Evolutionary conservation across 1,284 basidiomycete species (phyloP).

Genomic region (Macrocystidia cucumis): DNA sequence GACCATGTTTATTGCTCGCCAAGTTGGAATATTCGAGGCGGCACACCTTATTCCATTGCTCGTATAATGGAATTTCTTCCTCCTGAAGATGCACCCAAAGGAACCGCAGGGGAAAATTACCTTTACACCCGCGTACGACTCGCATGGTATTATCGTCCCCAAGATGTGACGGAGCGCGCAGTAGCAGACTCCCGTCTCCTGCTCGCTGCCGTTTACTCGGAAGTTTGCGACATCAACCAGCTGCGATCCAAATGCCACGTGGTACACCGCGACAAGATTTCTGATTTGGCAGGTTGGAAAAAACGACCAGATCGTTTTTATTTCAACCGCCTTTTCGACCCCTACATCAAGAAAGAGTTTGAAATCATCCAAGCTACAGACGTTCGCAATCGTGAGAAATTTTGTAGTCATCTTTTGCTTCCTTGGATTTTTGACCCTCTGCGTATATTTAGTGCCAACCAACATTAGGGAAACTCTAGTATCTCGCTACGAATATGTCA

Average conservation of each 20-base stretch:
- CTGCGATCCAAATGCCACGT: conserved; percentile 90
- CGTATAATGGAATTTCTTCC: conserved; percentile 95
- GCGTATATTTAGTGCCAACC: conserved; percentile 60
- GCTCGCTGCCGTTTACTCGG: conserved; percentile 92
- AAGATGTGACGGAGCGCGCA: conserved; percentile 79
- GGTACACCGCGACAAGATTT: conserved; percentile 89
- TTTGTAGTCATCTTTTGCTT: no score
- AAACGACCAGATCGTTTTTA: conserved; percentile 93
- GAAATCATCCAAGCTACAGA: conserved; percentile 88
- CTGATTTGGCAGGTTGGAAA: conserved; percentile 93
- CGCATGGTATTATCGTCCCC: conserved; percentile 90
- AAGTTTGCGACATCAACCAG: conserved; percentile 89
- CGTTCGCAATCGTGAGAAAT: conserved; percentile 76
- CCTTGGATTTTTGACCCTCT: no score
- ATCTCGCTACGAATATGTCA: conserved; percentile 89
- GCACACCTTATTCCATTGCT: conserved; percentile 88
- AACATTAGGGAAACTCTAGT: conserved; percentile 72
- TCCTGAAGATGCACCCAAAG: conserved; percentile 57
- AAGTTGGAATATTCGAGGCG: conserved; percentile 84
- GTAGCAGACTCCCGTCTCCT: conserved; percentile 86
- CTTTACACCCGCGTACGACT: conserved; percentile 76
- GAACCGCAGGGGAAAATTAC: conserved; percentile 51
- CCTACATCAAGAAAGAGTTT: conserved; percentile 97
- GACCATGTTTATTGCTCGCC: conserved; percentile 96
- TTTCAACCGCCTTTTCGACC: conserved; percentile 91